Base-by-base conservation (phyloP, 306 rosid species). In the Castanea sativa region DNA sequence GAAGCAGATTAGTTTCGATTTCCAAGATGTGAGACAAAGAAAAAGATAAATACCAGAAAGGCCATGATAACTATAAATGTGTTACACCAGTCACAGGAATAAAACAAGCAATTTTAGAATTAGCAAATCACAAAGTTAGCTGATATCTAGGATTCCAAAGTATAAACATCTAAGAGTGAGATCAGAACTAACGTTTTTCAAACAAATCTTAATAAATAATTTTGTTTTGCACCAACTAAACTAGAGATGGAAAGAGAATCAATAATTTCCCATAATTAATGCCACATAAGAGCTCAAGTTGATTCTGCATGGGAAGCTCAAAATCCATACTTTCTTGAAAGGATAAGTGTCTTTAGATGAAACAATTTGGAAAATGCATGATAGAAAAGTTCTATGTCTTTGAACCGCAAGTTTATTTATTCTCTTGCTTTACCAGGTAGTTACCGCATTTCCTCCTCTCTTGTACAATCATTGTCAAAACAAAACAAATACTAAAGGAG, bases 401-500 rank as follows among this genome's bases (percentile, higher is more conserved):
- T 58, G 55, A 83, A 73, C 65, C 43, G 73, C 38, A 79, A 76
- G 55, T 57, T 52, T 5, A 55, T 52, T 12, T 25, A 57, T 56
- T 5, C 23, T 63, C 45, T 21, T 27, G 69, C 21, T 43, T 21
- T 10, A 25, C n/a, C 29, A n/a, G 38, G 52, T 23, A 15, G 2
- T 25, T 72, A 16, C 6, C 35, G 9, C 52, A 32, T 55, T 78
- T 80, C 25, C 70, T 73, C 49, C 71, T 49, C 73, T 9, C 67
- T 71, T 8, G 21, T 33, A 51, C 30, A 14, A n/a, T 76, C 79
- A 55, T 41, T 53, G 69, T 19, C n/a, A 7, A 6, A 79, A 63
- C 53, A 30, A 76, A 41, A 82, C 43, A 32, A 27, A 79, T 80
- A 75, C 80, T 16, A 13, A 60, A 16, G 21, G 82, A 77, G 25